Evolutionary conservation across 2,329 filamentous ascomycete species (phyloP).

Genomic region (Clarireedia monteithiana): DNA sequence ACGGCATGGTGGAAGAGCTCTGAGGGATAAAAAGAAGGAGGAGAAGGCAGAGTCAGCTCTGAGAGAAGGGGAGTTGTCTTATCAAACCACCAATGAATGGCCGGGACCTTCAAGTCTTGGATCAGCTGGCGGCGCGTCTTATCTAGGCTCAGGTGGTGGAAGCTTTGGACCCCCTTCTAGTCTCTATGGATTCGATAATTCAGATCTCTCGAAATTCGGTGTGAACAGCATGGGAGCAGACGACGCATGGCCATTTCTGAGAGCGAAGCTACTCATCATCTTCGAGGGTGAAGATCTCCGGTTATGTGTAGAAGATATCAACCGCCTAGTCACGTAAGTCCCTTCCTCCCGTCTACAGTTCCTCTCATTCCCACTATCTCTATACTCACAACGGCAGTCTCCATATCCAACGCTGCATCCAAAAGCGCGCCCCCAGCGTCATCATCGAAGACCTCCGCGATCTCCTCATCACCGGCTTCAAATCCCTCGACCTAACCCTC

Average conservation of each 20-base stretch:
- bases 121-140: slow-evolving; percentile 35
- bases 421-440: slow-evolving; percentile 60
- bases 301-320: slow-evolving; percentile 77
- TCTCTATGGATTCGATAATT: slow-evolving; percentile 42
- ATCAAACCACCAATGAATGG: slow-evolving; percentile 35
- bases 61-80: slow-evolving; percentile 28
- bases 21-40: slow-evolving; percentile 75
- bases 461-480: slow-evolving; percentile 72
- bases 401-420: slow-evolving; percentile 71
- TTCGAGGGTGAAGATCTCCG: slow-evolving; percentile 77
- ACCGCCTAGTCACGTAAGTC: slow-evolving; percentile 58
- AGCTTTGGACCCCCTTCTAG: slow-evolving; percentile 26
- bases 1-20: slow-evolving; percentile 65
- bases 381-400: slow-evolving; percentile 33
- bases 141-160: slow-evolving; percentile 17
- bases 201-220: slow-evolving; percentile 52
- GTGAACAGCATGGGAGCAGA: slow-evolving; percentile 65
- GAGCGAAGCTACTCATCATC: slow-evolving; percentile 66
- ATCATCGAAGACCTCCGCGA: slow-evolving; percentile 73
- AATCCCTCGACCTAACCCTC: slow-evolving; percentile 76
- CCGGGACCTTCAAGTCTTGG: slow-evolving; percentile 45
- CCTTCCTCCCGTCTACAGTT: neutral
- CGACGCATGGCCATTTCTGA: slow-evolving; percentile 76
- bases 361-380: too few relatives aligned
- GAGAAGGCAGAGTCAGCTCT: slow-evolving; percentile 41